These are phyloP conservation scores for Fusarium buharicum DNA, from an alignment of 2,329 filamentous ascomycete species.

Conservation along the genomic window DNA sequence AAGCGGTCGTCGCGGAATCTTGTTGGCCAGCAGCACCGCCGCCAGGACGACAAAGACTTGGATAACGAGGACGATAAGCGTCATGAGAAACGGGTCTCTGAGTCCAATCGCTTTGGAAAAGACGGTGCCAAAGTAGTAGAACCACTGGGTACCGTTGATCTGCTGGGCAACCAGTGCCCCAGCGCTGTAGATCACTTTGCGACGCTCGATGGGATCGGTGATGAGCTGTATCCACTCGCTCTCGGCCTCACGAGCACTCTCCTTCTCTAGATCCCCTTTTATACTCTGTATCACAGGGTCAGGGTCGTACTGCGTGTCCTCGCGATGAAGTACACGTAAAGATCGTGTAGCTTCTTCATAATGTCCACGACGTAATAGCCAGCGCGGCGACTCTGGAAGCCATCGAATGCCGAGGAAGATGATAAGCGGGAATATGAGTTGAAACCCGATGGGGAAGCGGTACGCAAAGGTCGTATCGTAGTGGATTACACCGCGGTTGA, in stretches of 20 bases:
- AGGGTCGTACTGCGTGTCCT: constrained; percentile 52
- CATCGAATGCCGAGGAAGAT: constrained; percentile 38
- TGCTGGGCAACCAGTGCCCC: constrained; percentile 60
- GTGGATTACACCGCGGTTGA: constrained; percentile 46
- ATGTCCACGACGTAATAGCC: constrained; percentile 52
- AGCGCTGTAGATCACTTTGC: constrained; percentile 57
- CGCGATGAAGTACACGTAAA: constrained; percentile 56
- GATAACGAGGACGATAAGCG: constrained; percentile 55
- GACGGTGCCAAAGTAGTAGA: constrained; percentile 57
- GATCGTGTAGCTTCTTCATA: constrained; percentile 53
- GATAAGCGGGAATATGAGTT: constrained; percentile 43
- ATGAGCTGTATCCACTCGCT: constrained; percentile 55
- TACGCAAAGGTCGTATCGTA: constrained; percentile 48
- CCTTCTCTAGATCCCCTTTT: constrained; percentile 56
- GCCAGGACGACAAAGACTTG: constrained; percentile 55
- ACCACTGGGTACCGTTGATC: constrained; percentile 61
- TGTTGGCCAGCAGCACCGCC: constrained; percentile 55
- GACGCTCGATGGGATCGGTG: constrained; percentile 57
- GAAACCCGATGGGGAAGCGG: constrained; percentile 49
- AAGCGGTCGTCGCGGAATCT: constrained; percentile 52
- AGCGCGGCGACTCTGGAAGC: constrained; percentile 47
- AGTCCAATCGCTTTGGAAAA: constrained; percentile 57
- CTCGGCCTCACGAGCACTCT: constrained; percentile 43
- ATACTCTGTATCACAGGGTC: constrained; percentile 53
- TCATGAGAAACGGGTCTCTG: constrained; percentile 54